A percentile compares a stretch with the other conserved stretches of the same genome.
These are phyloP conservation scores for Limonium bicolor DNA, from an alignment of 148 eudicot species.

Conservation along the genomic window DNA sequence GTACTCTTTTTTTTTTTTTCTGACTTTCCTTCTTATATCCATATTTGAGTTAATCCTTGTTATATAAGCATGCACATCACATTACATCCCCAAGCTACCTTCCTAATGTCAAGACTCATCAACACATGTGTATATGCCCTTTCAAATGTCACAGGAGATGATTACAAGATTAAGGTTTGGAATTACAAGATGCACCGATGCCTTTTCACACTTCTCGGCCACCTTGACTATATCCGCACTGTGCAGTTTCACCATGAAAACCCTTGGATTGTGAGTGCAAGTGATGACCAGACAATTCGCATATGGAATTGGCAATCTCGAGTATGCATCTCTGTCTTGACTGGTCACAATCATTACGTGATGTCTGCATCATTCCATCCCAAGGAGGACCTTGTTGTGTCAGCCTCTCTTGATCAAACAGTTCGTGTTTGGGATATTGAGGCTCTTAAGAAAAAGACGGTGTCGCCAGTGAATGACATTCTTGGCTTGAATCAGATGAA, in stretches of 20 bases:
- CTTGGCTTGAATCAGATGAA: slow-evolving; percentile 71
- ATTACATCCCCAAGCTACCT: too few relatives aligned
- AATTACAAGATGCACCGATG: slow-evolving; percentile 87
- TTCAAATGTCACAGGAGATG: slow-evolving; percentile 57
- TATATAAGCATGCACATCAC: too few relatives aligned
- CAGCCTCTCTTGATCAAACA: slow-evolving; percentile 92
- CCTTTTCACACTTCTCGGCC: slow-evolving; percentile 85
- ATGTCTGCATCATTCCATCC: slow-evolving; percentile 97
- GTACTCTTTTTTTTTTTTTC: too few relatives aligned
- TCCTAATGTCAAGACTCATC: too few relatives aligned
- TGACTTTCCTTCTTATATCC: too few relatives aligned
- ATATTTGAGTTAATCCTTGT: too few relatives aligned
- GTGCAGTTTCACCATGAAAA: slow-evolving; percentile 89
- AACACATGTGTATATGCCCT: too few relatives aligned
- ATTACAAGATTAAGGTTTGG: slow-evolving; percentile 95
- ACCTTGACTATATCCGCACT: slow-evolving; percentile 91
- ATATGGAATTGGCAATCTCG: slow-evolving; percentile 98
- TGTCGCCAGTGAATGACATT: slow-evolving; percentile 75
- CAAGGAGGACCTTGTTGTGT: slow-evolving; percentile 83
- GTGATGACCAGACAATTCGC: slow-evolving; percentile 95
- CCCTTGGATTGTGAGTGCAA: slow-evolving; percentile 96
- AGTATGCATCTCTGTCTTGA: slow-evolving; percentile 81
- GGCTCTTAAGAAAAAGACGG: slow-evolving; percentile 57
- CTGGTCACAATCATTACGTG: slow-evolving; percentile 93
- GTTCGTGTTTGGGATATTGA: slow-evolving; percentile 95